Evolutionary conservation across 257 asterid genomes (phyloP), one percentile per base, ranked within the genome.

Genomic region (Przewalskia tangutica): DNA sequence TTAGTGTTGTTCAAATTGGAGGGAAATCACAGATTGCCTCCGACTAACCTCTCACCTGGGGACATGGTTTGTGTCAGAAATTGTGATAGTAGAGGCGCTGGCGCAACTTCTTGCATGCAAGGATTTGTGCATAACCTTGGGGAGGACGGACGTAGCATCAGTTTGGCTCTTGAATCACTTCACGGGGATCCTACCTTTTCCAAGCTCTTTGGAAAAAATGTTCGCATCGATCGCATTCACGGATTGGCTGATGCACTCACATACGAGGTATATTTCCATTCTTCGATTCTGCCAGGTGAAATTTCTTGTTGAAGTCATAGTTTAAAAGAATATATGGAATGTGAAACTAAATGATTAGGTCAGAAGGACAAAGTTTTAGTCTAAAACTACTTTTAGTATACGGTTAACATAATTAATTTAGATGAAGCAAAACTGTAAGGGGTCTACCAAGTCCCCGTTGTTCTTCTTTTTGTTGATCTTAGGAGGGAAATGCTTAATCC

Each of bases 1-100:
- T 84, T 95, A 91, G 98, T 95, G 55, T 83, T 92, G 92, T 95
- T 95, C 89, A 90, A 88, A 85, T 91, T 83, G 79, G 99, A 95
- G 88, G 97, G 98, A 68, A 95, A 90, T 85, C 92, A 95, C 84
- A 91, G 95, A 84, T 84, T 95, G 87, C 99, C 99, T 18, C 99
- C 99, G 75, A 90, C 97, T 60, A 95, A 91, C 81, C 95, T 95
- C 83, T 95, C 99, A 84, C 99, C 98, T 0, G 99, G 99, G 50
- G 99, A 95, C 90, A 95, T 95, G 99, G 97, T 95, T 80, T 95
- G 99, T n/a, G 94, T 95, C 73, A 91, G 98, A 84, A 89, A 86
- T 81, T 95, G 98, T 86, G 97, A 93, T 83, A 90, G 89, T 55
- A 91, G 97, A 87, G 98, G 99, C 54, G 99, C 97, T 81, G 97